Conservation (phyloP, 495 filamentous ascomycete species). For the Trichoderma orchidacearum region DNA sequence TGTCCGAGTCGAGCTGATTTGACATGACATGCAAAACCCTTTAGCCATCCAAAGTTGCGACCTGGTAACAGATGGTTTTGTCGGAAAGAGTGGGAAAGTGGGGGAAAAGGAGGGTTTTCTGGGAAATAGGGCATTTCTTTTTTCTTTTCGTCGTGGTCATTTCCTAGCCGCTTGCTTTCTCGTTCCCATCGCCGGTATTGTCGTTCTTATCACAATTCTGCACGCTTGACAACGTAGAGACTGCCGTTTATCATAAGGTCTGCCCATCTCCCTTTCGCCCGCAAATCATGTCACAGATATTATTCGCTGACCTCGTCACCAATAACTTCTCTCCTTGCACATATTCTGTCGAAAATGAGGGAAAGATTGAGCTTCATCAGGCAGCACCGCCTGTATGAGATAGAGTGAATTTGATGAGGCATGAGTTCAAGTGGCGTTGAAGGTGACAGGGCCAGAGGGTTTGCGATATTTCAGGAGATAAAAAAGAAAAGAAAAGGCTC, state of each 20-base stretch:
- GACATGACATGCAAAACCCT: background rate
- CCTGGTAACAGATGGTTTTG: too few species aligned
- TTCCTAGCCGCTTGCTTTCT: background rate
- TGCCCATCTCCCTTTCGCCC: background rate
- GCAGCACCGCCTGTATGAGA: background rate
- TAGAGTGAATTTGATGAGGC: background rate
- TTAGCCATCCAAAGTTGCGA: too few species aligned
- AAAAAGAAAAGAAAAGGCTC: background rate
- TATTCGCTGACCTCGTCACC: too few species aligned
- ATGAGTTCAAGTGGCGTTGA: background rate
- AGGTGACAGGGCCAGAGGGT: background rate
- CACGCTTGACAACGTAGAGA: background rate
- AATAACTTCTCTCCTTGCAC: background rate
- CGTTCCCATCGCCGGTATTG: background rate
- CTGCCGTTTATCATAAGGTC: background rate
- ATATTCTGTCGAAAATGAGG: background rate
- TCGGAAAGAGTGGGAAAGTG: background rate
- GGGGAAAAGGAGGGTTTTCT: background rate
- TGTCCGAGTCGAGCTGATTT: background rate
- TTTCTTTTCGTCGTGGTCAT: background rate
- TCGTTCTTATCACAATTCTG: background rate
- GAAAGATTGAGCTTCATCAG: background rate
- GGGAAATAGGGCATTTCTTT: background rate
- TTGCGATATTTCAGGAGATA: background rate
- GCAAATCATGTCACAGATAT: too few species aligned